Conservation (phyloP, 495 filamentous ascomycete genomes). For the Penicillium crystallinum region DNA sequence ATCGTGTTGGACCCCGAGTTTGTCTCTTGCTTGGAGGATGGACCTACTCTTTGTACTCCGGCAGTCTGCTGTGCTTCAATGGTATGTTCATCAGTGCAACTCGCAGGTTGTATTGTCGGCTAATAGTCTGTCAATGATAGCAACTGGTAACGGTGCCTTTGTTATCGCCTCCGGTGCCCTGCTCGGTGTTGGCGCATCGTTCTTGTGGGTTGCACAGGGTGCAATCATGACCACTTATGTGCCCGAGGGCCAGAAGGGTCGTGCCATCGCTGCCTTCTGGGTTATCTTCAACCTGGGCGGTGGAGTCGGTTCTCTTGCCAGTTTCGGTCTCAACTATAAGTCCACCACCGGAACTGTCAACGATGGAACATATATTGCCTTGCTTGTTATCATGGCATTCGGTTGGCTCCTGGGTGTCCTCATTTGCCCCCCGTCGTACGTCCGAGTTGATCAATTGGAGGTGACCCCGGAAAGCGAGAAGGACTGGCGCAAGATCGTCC, state of each 20-base stretch:
- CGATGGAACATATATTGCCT: conserved; percentile 46
- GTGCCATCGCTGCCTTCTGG: conserved; percentile 50
- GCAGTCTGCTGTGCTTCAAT: conserved; percentile 38
- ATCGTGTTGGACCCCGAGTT: conserved; percentile 35
- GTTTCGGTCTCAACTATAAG: conserved; percentile 44
- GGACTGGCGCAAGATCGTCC: conserved; percentile 34
- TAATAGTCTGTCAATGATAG: conserved; percentile 25
- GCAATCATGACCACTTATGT: conserved; percentile 54
- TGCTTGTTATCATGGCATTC: conserved; percentile 43
- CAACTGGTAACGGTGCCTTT: conserved; percentile 68
- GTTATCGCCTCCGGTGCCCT: conserved; percentile 59
- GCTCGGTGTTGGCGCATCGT: conserved; percentile 46
- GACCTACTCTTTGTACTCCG: conserved; percentile 41
- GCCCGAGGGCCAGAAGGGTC: conserved; percentile 44
- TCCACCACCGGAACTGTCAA: conserved; percentile 41
- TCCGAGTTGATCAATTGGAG: conserved; percentile 44
- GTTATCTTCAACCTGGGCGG: conserved; percentile 52
- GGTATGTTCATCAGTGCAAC: conserved; percentile 9
- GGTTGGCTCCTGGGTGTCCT: conserved; percentile 51
- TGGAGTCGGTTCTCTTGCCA: conserved; percentile 45
- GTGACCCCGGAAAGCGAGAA: conserved; percentile 20
- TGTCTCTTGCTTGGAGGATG: conserved; percentile 40
- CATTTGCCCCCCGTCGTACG: conserved; percentile 34
- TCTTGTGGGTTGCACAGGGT: conserved; percentile 52
- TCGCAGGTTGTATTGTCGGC: background rate